A percentile compares a stretch with the other conserved stretches of the same genome.
phyloP scores from a whole-genome alignment of 164 flowering plant genomes.

The Brasenia schreberi region DNA sequence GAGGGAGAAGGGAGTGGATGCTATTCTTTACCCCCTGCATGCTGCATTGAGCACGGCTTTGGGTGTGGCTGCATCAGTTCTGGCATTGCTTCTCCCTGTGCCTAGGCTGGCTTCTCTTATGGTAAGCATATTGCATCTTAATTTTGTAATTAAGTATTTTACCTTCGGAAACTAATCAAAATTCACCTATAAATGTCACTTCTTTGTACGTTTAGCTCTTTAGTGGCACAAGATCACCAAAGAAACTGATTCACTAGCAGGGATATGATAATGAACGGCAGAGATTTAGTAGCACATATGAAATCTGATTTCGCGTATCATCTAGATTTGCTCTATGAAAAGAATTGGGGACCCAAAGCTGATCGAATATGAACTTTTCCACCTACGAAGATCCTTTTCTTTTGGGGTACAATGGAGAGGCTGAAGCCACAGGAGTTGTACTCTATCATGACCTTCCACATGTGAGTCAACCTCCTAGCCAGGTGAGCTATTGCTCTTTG shows the following conservation, averaged over 20 bases:
- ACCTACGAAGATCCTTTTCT: too few species aligned
- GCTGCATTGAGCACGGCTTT: conserved; percentile 57
- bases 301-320: too few species aligned
- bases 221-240: background rate
- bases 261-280: background rate
- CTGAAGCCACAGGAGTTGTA: too few species aligned
- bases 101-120: conserved; percentile 47
- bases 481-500: too few species aligned
- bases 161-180: background rate
- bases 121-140: conserved; percentile 23
- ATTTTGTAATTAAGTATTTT: too few species aligned
- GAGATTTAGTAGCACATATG: background rate
- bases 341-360: too few species aligned
- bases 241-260: background rate
- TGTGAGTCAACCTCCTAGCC: too few species aligned
- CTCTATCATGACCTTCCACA: too few species aligned
- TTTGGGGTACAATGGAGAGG: too few species aligned
- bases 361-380: too few species aligned
- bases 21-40: conserved; percentile 48
- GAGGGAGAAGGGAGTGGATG: conserved; percentile 21
- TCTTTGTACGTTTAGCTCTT: background rate
- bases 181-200: background rate
- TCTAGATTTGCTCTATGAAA: too few species aligned
- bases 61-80: conserved; percentile 52
- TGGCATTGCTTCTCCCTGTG: conserved; percentile 55